phyloP scores from a whole-genome alignment of 768 basidiomycete genomes.

The Podaxis sp. region DNA sequence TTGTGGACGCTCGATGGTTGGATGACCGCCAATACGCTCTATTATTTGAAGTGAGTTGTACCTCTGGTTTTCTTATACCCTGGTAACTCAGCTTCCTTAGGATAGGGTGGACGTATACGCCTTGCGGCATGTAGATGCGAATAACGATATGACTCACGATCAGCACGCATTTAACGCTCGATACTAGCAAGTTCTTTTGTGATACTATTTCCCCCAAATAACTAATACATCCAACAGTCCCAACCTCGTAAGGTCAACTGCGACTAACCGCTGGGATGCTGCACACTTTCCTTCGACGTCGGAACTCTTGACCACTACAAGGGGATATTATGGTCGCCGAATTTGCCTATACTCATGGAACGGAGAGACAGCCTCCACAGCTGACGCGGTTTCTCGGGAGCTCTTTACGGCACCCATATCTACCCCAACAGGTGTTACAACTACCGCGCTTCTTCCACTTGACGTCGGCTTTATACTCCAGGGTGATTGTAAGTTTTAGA shows the following conservation, averaged over 20 bases:
- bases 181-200: conserved; percentile 6
- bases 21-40: conserved; percentile 39
- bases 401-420: not conserved
- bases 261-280: conserved; percentile 11
- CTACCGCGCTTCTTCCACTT: conserved; percentile 42
- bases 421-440: not conserved
- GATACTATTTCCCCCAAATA: not conserved
- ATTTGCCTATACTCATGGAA: conserved; percentile 11
- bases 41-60: conserved; percentile 35
- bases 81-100: conserved; percentile 25
- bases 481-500: conserved; percentile 56
- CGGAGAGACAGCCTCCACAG: not conserved
- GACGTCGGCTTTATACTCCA: conserved; percentile 58
- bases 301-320: conserved; percentile 8
- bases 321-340: conserved; percentile 28
- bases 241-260: conserved; percentile 5
- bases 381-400: not conserved
- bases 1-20: conserved; percentile 39
- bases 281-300: conserved; percentile 16
- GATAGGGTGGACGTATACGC: conserved; percentile 38
- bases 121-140: conserved; percentile 33
- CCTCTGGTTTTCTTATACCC: not conserved
- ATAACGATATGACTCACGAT: conserved; percentile 30
- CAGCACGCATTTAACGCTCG: not conserved
- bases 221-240: conserved; percentile 7